phyloP scores from a whole-genome alignment of 306 rosid species.

The Crotalaria pallida region DNA sequence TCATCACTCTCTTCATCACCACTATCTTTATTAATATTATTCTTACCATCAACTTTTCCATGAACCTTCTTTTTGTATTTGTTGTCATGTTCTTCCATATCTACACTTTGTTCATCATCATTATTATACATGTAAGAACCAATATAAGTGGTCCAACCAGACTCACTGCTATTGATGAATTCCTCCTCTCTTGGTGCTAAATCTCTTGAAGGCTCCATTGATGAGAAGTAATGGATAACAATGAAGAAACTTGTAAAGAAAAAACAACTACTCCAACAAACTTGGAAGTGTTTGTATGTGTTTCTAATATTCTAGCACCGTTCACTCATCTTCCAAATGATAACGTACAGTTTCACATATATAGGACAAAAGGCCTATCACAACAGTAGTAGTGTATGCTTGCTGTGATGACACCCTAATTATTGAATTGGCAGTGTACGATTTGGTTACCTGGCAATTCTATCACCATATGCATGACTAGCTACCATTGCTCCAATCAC shows the following conservation, averaged over 20 bases:
- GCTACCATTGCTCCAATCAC: conserved; percentile 25
- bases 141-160: conserved; percentile 77
- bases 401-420: conserved; percentile 45
- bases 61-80: conserved; percentile 12
- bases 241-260: not conserved
- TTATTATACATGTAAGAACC: conserved; percentile 34
- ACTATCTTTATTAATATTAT: not conserved
- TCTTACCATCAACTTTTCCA: not conserved
- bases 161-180: conserved; percentile 39
- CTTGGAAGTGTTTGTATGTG: conserved; percentile 3
- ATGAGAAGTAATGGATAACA: not conserved
- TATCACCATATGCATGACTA: conserved; percentile 41
- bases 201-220: conserved; percentile 54
- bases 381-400: conserved; percentile 37
- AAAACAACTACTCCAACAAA: not conserved
- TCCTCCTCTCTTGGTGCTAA: conserved; percentile 30
- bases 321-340: conserved; percentile 11
- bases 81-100: conserved; percentile 10
- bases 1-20: conserved; percentile 34
- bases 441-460: conserved; percentile 47
- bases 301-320: conserved; percentile 1
- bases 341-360: conserved; percentile 2
- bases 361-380: conserved; percentile 48
- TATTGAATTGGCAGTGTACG: conserved; percentile 46
- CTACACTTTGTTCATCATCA: conserved; percentile 7